A percentile compares a stretch with the other conserved stretches of the same genome.
Evolutionary conservation across 176 grass and related monocot species (phyloP).

Genomic region (Bromus sterilis): DNA sequence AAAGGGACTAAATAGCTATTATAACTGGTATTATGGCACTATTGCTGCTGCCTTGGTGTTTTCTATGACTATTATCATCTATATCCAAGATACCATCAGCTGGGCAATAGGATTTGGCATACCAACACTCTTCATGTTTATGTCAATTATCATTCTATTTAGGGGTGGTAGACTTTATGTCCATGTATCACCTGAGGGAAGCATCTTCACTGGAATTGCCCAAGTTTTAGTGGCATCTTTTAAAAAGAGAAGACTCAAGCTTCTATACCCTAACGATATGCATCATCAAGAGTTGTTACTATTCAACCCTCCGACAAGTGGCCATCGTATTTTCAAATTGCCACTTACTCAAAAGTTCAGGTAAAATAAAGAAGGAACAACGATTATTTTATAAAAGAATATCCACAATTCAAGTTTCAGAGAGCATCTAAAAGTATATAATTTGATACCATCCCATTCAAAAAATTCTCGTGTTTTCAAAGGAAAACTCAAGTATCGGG

Average conservation of each 20-base stretch:
- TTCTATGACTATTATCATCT: slow-evolving; percentile 38
- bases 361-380: slow-evolving; percentile 26
- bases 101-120: slow-evolving; percentile 67
- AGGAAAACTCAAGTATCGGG: neutral
- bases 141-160: slow-evolving; percentile 43
- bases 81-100: slow-evolving; percentile 53
- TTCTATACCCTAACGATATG: slow-evolving; percentile 29
- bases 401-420: neutral
- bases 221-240: slow-evolving; percentile 44
- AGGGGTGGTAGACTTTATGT: slow-evolving; percentile 43
- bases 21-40: slow-evolving; percentile 58
- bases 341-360: slow-evolving; percentile 62
- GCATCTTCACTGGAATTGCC: slow-evolving; percentile 35
- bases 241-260: slow-evolving; percentile 44
- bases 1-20: slow-evolving; percentile 43
- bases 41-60: slow-evolving; percentile 32
- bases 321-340: slow-evolving; percentile 31
- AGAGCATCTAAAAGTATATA: neutral
- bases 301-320: slow-evolving; percentile 29
- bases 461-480: neutral
- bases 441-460: neutral
- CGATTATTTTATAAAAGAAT: neutral
- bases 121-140: slow-evolving; percentile 44
- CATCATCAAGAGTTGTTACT: slow-evolving; percentile 47
- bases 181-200: slow-evolving; percentile 50